These are phyloP conservation scores for Scleromitrula shiraiana DNA, from an alignment of 2,329 filamentous ascomycete species.

Conservation along the genomic window DNA sequence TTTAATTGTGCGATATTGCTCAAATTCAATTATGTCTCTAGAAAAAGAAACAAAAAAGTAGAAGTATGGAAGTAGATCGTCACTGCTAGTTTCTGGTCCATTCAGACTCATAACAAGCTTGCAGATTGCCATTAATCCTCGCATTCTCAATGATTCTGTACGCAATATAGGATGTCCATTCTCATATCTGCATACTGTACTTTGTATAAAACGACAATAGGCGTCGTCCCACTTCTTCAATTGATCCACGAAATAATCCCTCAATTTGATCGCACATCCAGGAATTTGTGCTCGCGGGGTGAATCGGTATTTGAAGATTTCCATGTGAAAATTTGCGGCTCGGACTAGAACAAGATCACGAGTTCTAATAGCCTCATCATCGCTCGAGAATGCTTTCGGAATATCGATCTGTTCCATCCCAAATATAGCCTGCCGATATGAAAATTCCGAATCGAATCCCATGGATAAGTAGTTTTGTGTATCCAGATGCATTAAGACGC, in stretches of 20 bases:
- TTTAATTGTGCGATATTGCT: background rate
- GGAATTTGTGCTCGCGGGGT: constrained; percentile 29
- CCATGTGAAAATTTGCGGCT: constrained; percentile 31
- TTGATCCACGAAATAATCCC: constrained; percentile 2
- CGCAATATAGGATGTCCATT: background rate
- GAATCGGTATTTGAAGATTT: constrained; percentile 11
- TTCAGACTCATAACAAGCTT: constrained; percentile 9
- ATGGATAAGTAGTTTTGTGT: constrained; percentile 33
- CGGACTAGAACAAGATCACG: constrained; percentile 30
- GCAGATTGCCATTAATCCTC: background rate
- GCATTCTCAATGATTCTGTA: constrained; percentile 1
- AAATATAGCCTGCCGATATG: constrained; percentile 38
- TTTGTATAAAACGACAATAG: background rate
- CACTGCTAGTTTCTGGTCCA: background rate
- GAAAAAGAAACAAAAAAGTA: constrained; percentile 1
- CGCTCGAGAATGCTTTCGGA: constrained; percentile 31
- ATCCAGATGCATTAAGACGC: constrained; percentile 52
- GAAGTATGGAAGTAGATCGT: background rate
- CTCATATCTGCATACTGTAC: background rate
- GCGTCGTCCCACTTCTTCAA: constrained; percentile 2
- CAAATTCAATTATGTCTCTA: constrained; percentile 1
- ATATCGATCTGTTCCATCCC: background rate
- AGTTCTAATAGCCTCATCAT: constrained; percentile 23
- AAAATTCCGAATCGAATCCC: constrained; percentile 46
- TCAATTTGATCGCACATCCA: background rate